These are phyloP conservation scores for Dictyostelium purpureum DNA, from an alignment of 78 protist genomes.

Conservation along the genomic window DNA sequence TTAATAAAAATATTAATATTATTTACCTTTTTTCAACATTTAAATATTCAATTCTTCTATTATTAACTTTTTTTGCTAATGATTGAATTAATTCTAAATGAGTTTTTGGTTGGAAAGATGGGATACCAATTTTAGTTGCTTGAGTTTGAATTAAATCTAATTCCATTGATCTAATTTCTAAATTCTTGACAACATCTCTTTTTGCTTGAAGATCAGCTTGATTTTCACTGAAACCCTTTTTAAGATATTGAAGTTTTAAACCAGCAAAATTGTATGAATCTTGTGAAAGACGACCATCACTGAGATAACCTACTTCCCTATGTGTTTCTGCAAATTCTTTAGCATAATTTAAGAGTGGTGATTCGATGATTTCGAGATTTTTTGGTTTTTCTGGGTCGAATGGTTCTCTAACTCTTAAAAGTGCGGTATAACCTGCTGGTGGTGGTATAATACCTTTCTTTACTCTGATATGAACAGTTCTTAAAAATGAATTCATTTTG, in stretches of 20 bases:
- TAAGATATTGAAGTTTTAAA: slow-evolving; percentile 13
- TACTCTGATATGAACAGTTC: neutral
- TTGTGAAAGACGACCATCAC: slow-evolving; percentile 13
- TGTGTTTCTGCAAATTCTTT: slow-evolving; percentile 48
- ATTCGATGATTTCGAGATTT: neutral
- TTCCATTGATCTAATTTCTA: slow-evolving; percentile 46
- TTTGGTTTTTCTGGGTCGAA: neutral
- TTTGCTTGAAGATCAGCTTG: slow-evolving; percentile 58
- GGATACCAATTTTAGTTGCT: slow-evolving; percentile 57
- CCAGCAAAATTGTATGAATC: slow-evolving; percentile 54
- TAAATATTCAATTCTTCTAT: slow-evolving; percentile 18
- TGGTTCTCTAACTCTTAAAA: slow-evolving; percentile 9
- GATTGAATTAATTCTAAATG: slow-evolving; percentile 22
- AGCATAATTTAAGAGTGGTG: slow-evolving; percentile 34
- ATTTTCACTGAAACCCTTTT: slow-evolving; percentile 37
- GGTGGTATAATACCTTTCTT: neutral
- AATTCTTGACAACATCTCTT: slow-evolving; percentile 24
- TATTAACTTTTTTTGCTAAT: neutral
- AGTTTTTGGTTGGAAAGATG: slow-evolving; percentile 57
- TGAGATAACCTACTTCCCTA: slow-evolving; percentile 31
- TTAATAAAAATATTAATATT: neutral
- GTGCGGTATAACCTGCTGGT: slow-evolving; percentile 37
- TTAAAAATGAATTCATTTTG: neutral
- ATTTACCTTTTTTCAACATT: slow-evolving; percentile 36
- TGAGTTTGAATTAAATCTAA: slow-evolving; percentile 56